Evolutionary conservation across 306 rosid genomes (phyloP).

Genomic region (Sindora glabra): DNA sequence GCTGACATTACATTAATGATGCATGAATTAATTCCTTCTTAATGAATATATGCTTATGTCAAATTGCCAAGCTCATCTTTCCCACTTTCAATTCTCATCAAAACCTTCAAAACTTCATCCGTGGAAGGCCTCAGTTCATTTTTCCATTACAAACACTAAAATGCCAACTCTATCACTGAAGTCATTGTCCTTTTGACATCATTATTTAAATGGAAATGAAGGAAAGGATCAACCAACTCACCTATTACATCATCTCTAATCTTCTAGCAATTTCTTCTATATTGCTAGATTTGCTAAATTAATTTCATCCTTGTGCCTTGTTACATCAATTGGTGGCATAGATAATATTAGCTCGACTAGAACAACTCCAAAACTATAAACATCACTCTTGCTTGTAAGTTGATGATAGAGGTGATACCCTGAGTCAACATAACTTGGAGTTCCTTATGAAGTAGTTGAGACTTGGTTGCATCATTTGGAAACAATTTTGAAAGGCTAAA

Average conservation of each 20-base stretch:
- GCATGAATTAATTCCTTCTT: neutral
- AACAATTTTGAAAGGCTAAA: constrained; percentile 42
- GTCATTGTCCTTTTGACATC: constrained; percentile 20
- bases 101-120: too few species aligned
- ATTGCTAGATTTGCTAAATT: constrained; percentile 35
- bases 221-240: constrained; percentile 30
- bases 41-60: neutral
- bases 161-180: constrained; percentile 35
- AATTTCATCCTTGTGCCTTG: constrained; percentile 32
- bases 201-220: constrained; percentile 23
- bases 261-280: constrained; percentile 21
- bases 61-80: neutral
- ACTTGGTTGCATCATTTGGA: constrained; percentile 36
- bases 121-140: too few species aligned
- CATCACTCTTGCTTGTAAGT: constrained; percentile 42
- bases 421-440: constrained; percentile 47
- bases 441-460: constrained; percentile 49
- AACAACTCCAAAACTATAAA: constrained; percentile 43
- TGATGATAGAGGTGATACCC: constrained; percentile 41
- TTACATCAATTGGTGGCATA: constrained; percentile 41
- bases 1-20: neutral
- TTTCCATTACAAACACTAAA: constrained; percentile 37
- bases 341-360: constrained; percentile 42
- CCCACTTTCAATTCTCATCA: too few species aligned
- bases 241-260: constrained; percentile 15